These are phyloP conservation scores for Tolypocladium ophioglossoides DNA, from an alignment of 2,329 filamentous ascomycete species.

Conservation along the genomic window DNA sequence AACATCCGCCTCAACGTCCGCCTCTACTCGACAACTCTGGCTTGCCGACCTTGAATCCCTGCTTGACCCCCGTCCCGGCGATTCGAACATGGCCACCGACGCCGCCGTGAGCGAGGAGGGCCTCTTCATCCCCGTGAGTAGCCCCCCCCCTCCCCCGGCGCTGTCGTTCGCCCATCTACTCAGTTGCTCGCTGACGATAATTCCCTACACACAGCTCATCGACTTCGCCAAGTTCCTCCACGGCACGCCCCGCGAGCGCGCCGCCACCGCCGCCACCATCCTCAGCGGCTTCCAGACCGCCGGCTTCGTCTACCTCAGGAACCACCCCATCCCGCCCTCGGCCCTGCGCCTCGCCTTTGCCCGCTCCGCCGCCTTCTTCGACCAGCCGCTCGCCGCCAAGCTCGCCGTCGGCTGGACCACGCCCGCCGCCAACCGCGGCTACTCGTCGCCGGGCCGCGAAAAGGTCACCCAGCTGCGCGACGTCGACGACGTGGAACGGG, in stretches of 20 bases:
- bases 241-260: slow-evolving; percentile 49
- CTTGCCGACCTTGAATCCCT: neutral
- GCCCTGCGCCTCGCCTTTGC: slow-evolving; percentile 53
- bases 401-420: slow-evolving; percentile 59
- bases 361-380: slow-evolving; percentile 62
- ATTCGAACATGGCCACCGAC: slow-evolving; percentile 17
- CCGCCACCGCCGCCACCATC: slow-evolving; percentile 58
- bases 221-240: slow-evolving; percentile 64
- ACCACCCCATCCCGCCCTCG: slow-evolving; percentile 57
- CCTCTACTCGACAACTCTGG: neutral
- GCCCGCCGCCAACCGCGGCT: slow-evolving; percentile 63
- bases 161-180: too few species aligned
- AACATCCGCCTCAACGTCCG: too few species aligned
- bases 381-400: slow-evolving; percentile 51
- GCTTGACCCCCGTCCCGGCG: neutral
- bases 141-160: too few species aligned
- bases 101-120: slow-evolving; percentile 40
- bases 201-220: slow-evolving; percentile 16
- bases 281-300: slow-evolving; percentile 73
- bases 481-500: slow-evolving; percentile 41
- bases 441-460: slow-evolving; percentile 58
- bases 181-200: too few species aligned
- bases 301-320: slow-evolving; percentile 82
- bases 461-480: slow-evolving; percentile 54
- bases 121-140: slow-evolving; percentile 42